Conservation (phyloP, 176 grass and related monocot species). For the Oryza meridionalis region DNA sequence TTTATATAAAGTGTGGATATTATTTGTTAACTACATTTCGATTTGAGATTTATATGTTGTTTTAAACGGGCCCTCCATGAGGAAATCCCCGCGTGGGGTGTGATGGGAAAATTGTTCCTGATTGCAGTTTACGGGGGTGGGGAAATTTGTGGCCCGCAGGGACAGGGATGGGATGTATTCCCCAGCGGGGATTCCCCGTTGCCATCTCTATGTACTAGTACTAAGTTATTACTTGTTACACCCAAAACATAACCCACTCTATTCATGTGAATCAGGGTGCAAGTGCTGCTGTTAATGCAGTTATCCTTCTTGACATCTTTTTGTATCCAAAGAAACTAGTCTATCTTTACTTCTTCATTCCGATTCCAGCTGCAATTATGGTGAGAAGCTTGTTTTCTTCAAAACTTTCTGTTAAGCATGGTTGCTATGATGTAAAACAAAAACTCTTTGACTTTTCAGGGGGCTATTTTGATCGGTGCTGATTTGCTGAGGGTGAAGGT, state of each 20-base stretch:
- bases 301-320: conserved; percentile 84
- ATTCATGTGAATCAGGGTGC: conserved; percentile 67
- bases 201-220: not conserved
- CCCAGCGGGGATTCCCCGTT: too few relatives aligned
- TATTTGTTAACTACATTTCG: too few relatives aligned
- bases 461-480: conserved; percentile 66
- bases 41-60: too few relatives aligned
- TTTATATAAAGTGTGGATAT: too few relatives aligned
- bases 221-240: conserved; percentile 9
- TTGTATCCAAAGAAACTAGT: conserved; percentile 70
- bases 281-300: conserved; percentile 92
- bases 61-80: too few relatives aligned
- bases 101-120: too few relatives aligned
- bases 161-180: too few relatives aligned
- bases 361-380: conserved; percentile 76
- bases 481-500: conserved; percentile 78
- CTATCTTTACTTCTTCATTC: conserved; percentile 78
- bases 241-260: conserved; percentile 32
- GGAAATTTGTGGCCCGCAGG: too few relatives aligned
- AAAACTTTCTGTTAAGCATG: not conserved
- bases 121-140: too few relatives aligned
- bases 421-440: conserved; percentile 7
- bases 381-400: conserved; percentile 43
- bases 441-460: conserved; percentile 53
- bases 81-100: too few relatives aligned